Percentiles rank a stretch among this genome's conserved stretches.
phyloP scores from a whole-genome alignment of 1,284 basidiomycete species.

The Apiotrichum gamsii region DNA sequence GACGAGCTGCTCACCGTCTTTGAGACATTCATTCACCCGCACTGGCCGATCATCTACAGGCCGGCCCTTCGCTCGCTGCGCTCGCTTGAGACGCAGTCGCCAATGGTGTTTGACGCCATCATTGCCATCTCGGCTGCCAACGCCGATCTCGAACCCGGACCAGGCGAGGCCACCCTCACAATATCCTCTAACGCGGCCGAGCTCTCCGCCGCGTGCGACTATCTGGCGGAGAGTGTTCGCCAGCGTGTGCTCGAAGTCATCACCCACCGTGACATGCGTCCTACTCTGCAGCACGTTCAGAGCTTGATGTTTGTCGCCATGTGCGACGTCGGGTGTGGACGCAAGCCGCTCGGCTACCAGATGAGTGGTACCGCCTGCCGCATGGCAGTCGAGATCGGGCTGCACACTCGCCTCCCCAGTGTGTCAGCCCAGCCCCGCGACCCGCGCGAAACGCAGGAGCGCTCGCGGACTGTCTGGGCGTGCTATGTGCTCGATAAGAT shows the following conservation, averaged over 20 bases:
- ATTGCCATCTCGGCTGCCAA: slow-evolving; percentile 17
- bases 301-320: slow-evolving; percentile 9
- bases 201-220: slow-evolving; percentile 8
- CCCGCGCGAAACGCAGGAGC: slow-evolving; percentile 8
- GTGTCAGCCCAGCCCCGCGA: background rate
- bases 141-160: background rate
- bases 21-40: slow-evolving; percentile 18
- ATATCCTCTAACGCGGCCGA: background rate
- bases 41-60: slow-evolving; percentile 18
- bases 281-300: slow-evolving; percentile 11
- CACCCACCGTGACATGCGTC: background rate
- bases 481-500: slow-evolving; percentile 17
- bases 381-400: slow-evolving; percentile 12
- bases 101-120: slow-evolving; percentile 15
- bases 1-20: slow-evolving; percentile 16
- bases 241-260: background rate
- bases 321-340: slow-evolving; percentile 9
- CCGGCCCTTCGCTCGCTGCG: slow-evolving; percentile 9
- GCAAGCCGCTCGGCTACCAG: slow-evolving; percentile 12
- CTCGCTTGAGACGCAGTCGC: slow-evolving; percentile 9
- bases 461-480: slow-evolving; percentile 13
- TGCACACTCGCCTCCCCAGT: slow-evolving; percentile 3
- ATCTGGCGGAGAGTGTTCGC: slow-evolving; percentile 12
- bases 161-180: background rate
- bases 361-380: slow-evolving; percentile 16